phyloP scores from a whole-genome alignment of 176 grass and related monocot genomes.

The Pontederia crassipes region DNA sequence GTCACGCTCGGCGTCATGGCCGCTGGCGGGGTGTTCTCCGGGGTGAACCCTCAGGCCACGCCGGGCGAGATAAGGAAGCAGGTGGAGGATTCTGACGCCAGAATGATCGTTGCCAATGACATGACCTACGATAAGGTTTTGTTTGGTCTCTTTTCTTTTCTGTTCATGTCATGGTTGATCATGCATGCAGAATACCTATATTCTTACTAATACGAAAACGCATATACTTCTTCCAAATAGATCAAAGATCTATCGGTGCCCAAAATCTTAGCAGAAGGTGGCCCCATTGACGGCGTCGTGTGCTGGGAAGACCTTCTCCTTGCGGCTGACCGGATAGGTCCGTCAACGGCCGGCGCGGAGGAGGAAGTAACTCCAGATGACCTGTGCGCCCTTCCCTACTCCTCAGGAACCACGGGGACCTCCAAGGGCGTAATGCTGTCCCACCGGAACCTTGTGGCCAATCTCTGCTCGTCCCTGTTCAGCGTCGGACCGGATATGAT shows the following conservation, averaged over 20 bases:
- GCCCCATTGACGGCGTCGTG: conserved; percentile 10
- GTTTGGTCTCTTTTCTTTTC: not conserved
- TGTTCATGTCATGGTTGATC: not conserved
- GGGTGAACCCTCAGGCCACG: conserved; percentile 48
- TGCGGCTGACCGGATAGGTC: conserved; percentile 25
- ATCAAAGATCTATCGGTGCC: conserved; percentile 52
- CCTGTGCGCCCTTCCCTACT: conserved; percentile 76
- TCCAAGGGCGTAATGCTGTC: conserved; percentile 91
- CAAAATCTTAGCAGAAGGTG: conserved; percentile 27
- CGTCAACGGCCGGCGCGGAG: not conserved
- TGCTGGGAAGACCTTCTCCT: conserved; percentile 57
- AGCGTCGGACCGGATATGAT: conserved; percentile 19
- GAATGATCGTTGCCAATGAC: conserved; percentile 47
- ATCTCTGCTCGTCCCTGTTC: conserved; percentile 61
- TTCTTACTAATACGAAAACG: not conserved
- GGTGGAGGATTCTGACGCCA: conserved; percentile 60
- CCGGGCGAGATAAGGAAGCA: conserved; percentile 65
- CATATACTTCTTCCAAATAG: not conserved
- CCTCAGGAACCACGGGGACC: conserved; percentile 68
- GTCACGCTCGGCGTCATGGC: conserved; percentile 66
- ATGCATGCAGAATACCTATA: not conserved
- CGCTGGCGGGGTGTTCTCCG: conserved; percentile 63
- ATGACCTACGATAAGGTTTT: conserved; percentile 48
- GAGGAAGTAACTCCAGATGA: conserved; percentile 30
- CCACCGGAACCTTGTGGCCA: conserved; percentile 82